Percentiles rank a stretch among this genome's conserved stretches.
Evolutionary conservation across 345 rosid species (phyloP).

Genomic region (Salix suchowensis): DNA sequence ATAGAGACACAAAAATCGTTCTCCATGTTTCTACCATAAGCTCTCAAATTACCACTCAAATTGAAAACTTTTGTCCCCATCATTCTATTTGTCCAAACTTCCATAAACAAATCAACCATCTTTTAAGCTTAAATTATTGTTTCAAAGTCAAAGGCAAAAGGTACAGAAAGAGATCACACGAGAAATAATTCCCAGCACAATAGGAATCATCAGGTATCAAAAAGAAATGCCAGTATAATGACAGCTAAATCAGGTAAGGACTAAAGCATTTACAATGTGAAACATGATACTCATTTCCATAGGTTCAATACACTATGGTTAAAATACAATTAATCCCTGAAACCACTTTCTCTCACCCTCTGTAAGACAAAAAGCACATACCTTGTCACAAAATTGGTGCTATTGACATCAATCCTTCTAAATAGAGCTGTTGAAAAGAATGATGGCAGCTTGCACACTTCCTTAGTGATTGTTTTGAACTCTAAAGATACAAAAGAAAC

Average conservation of each 20-base stretch:
- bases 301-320: not conserved
- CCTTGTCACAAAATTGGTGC: conserved; percentile 66
- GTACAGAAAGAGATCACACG: not conserved
- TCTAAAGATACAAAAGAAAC: conserved; percentile 45
- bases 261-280: not conserved
- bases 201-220: not conserved
- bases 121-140: not conserved
- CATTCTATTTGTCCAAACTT: not conserved
- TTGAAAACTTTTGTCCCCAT: not conserved
- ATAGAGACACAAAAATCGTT: not conserved
- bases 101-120: not conserved
- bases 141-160: not conserved
- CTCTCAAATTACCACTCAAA: not conserved
- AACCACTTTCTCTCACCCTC: not conserved
- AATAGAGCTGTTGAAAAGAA: conserved; percentile 75
- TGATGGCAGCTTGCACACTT: conserved; percentile 89
- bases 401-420: conserved; percentile 61
- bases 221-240: not conserved
- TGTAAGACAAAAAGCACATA: conserved; percentile 26
- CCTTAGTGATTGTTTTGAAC: conserved; percentile 71
- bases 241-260: not conserved
- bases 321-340: not conserved
- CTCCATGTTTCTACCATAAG: not conserved
- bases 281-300: not conserved
- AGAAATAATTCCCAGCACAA: not conserved